These are phyloP conservation scores for Catharanthus roseus DNA, from an alignment of 257 asterid species.

Conservation along the genomic window DNA sequence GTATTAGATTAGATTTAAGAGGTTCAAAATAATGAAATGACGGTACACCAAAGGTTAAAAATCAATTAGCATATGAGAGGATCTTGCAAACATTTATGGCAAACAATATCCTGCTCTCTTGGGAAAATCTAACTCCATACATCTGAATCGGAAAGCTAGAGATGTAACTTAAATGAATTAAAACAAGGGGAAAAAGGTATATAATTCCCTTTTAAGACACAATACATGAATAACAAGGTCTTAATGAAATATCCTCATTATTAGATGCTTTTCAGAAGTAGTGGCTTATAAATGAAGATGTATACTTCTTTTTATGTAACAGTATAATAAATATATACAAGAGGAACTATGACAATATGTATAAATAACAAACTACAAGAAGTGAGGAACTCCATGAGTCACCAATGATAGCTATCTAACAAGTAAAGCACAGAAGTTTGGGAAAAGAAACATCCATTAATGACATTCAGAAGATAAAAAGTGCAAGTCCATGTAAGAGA, in stretches of 20 bases:
- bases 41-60: not conserved
- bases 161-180: not conserved
- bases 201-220: not conserved
- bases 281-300: not conserved
- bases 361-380: not conserved
- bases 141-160: not conserved
- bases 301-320: not conserved
- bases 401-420: not conserved
- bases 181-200: not conserved
- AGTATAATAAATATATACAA: not conserved
- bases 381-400: not conserved
- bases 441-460: not conserved
- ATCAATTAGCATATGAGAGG: not conserved
- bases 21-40: not conserved
- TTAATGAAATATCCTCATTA: not conserved
- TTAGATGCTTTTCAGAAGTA: not conserved
- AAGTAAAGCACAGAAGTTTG: not conserved
- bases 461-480: not conserved
- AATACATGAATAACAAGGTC: not conserved
- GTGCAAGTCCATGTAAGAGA: not conserved
- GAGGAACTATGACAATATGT: not conserved
- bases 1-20: constrained; percentile 14
- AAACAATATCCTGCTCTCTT: not conserved
- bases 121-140: not conserved
- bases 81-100: not conserved